A percentile compares a stretch with the other conserved stretches of the same genome.
phyloP scores from a whole-genome alignment of 441 rosid genomes.

The Eruca vesicaria region DNA sequence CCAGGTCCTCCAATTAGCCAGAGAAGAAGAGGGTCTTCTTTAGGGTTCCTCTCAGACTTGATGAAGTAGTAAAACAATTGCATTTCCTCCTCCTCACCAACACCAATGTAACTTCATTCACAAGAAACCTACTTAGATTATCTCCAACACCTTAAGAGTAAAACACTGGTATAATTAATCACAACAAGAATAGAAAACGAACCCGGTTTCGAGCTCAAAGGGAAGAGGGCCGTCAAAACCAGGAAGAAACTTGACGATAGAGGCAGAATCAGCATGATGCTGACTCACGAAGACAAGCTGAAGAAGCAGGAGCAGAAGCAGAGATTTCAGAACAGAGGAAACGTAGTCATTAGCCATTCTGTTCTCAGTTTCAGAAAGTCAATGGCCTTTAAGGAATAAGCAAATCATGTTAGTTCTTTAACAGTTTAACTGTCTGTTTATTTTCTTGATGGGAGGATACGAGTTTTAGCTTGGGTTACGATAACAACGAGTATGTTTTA shows the following conservation, averaged over 20 bases:
- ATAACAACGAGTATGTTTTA: too few relatives aligned
- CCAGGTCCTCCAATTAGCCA: slow-evolving; percentile 85
- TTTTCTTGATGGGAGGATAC: too few relatives aligned
- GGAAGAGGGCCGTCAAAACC: slow-evolving; percentile 69
- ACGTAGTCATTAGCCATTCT: background rate
- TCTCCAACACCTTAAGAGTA: too few relatives aligned
- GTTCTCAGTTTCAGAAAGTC: background rate
- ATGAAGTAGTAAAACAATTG: background rate
- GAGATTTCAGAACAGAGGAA: slow-evolving; percentile 6
- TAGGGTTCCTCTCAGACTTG: slow-evolving; percentile 2
- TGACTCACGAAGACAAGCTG: background rate
- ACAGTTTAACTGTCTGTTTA: too few relatives aligned
- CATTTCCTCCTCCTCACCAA: slow-evolving; percentile 40
- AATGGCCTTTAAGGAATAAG: background rate
- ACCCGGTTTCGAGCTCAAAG: slow-evolving; percentile 64
- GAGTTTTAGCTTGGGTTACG: too few relatives aligned
- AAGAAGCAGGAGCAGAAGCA: slow-evolving; percentile 5
- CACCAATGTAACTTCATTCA: too few relatives aligned
- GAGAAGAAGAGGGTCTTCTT: slow-evolving; percentile 31
- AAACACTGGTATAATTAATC: too few relatives aligned
- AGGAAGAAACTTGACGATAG: slow-evolving; percentile 48
- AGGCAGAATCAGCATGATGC: background rate
- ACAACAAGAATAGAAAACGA: background rate
- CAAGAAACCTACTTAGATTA: too few relatives aligned
- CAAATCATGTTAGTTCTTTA: too few relatives aligned